These are phyloP conservation scores for Cyathus striatus DNA, from an alignment of 768 basidiomycete genomes.

Conservation along the genomic window DNA sequence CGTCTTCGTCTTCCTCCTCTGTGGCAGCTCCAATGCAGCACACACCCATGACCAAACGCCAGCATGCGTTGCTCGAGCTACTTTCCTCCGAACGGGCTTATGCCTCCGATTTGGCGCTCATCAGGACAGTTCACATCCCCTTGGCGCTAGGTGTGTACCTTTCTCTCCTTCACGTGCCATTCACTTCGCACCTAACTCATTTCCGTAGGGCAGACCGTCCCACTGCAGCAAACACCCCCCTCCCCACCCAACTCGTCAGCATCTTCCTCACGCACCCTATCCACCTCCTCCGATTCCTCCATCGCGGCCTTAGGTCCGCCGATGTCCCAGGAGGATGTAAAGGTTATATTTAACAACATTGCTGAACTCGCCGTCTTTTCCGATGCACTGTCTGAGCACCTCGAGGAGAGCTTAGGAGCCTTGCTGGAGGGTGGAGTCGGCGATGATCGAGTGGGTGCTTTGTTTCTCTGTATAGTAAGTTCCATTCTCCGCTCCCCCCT, in stretches of 20 bases:
- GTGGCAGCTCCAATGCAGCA: slow-evolving; percentile 13
- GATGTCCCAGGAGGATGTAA: slow-evolving; percentile 67
- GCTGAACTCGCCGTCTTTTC: slow-evolving; percentile 70
- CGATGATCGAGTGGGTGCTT: slow-evolving; percentile 63
- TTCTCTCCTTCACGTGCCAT: slow-evolving; percentile 1
- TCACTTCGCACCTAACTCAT: neutral
- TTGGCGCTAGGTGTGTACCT: slow-evolving; percentile 61
- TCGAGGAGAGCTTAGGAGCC: slow-evolving; percentile 63
- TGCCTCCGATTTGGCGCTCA: slow-evolving; percentile 76
- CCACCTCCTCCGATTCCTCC: slow-evolving; percentile 46
- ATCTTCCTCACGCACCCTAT: slow-evolving; percentile 45
- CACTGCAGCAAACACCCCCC: slow-evolving; percentile 29
- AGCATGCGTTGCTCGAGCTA: slow-evolving; percentile 73
- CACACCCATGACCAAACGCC: slow-evolving; percentile 54
- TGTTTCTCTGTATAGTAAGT: slow-evolving; percentile 69
- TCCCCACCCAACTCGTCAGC: slow-evolving; percentile 45
- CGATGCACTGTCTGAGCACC: slow-evolving; percentile 55
- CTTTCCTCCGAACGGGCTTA: slow-evolving; percentile 78
- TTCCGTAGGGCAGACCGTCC: slow-evolving; percentile 24
- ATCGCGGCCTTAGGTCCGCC: slow-evolving; percentile 38
- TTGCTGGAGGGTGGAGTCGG: slow-evolving; percentile 59
- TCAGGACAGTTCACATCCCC: slow-evolving; percentile 75
- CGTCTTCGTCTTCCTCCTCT: slow-evolving; percentile 15
- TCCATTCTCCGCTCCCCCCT: too few species aligned
- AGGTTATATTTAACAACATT: slow-evolving; percentile 74